Evolutionary conservation across 2,329 filamentous ascomycete species (phyloP).

Genomic region (Botrytis tulipae): DNA sequence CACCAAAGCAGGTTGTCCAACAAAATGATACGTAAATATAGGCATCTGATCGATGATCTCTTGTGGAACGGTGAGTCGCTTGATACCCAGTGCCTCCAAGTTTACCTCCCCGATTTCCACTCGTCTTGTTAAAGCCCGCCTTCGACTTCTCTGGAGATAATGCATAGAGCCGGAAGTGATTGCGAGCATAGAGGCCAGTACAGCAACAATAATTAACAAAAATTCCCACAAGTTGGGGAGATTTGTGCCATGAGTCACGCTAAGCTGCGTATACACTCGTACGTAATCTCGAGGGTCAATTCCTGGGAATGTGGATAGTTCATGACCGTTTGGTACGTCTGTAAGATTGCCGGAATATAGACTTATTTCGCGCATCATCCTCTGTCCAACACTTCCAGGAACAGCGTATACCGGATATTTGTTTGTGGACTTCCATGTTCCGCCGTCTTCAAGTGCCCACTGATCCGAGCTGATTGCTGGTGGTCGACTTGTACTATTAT

Average conservation of each 20-base stretch:
- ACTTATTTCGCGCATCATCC: conserved; percentile 69
- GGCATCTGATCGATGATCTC: conserved; percentile 72
- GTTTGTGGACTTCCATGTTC: conserved; percentile 68
- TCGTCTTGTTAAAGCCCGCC: conserved; percentile 64
- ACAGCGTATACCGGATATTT: conserved; percentile 82
- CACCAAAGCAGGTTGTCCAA: conserved; percentile 43
- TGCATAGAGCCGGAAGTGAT: conserved; percentile 73
- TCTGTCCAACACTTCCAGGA: conserved; percentile 61
- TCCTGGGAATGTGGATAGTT: conserved; percentile 55
- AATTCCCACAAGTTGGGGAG: conserved; percentile 83
- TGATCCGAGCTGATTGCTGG: conserved; percentile 60
- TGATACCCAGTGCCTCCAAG: conserved; percentile 81
- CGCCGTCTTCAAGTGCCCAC: conserved; percentile 71
- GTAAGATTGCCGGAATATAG: conserved; percentile 76
- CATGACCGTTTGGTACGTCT: conserved; percentile 55
- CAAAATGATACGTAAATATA: conserved; percentile 69
- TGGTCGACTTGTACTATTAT: conserved; percentile 57
- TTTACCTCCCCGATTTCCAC: conserved; percentile 79
- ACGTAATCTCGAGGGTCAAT: conserved; percentile 58
- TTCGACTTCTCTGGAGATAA: conserved; percentile 68
- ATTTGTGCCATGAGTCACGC: conserved; percentile 45
- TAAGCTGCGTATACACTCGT: conserved; percentile 57
- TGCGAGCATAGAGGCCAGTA: conserved; percentile 66
- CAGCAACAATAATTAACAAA: conserved; percentile 65
- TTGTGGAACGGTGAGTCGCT: conserved; percentile 72